Base-by-base conservation (phyloP, 768 basidiomycete species). In the Mycena belliarum region DNA sequence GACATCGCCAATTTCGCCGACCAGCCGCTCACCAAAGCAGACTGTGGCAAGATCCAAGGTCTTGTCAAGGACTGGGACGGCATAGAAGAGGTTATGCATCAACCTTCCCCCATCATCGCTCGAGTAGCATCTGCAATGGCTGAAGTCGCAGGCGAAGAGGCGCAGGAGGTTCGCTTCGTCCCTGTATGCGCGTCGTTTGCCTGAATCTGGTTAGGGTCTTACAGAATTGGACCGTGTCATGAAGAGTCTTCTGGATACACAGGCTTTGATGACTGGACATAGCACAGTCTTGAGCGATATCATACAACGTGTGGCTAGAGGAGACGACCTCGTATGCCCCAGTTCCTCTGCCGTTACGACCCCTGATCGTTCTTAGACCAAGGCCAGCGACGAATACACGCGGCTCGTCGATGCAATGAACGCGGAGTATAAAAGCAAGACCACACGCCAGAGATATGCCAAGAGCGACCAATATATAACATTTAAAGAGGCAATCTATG, bases 361-460 rank as follows among this genome's bases (percentile, higher is more conserved):
- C 18, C 35, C 35, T 43, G 18, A 65, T 24, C 37, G 52, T 33
- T 23, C n/a, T 8, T 52, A 91, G 90, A 75, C 74, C 44, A 72
- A 86, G 58, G 75, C 80, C 9, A 67, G 82, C 8, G 75, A 78
- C 10, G 67, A 63, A 26, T 95, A 91, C 65, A 69, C 81, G 46
- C 64, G 63, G 23, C 79, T 70, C n/a, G 75, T 85, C 0, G 68
- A 77, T 46, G 69, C 68, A 16, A 70, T 68, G 38, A 66, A 79
- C 41, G 72, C 79, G 7, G 75, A 73, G 26, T 89, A 91, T 68
- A 63, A 74, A 2, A 67, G 67, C 26, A 84, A 83, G 73, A 93
- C 92, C 0, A 75, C 84, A 8, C 82, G 93, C 10, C 90, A 95
- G 70, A 93, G 88, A 68, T 95, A 93, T 67, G 81, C 80, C 16